A percentile compares a stretch with the other conserved stretches of the same genome.
These are phyloP conservation scores for Microsporum audouinii DNA, from an alignment of 2,329 filamentous ascomycete species.

Conservation along the genomic window DNA sequence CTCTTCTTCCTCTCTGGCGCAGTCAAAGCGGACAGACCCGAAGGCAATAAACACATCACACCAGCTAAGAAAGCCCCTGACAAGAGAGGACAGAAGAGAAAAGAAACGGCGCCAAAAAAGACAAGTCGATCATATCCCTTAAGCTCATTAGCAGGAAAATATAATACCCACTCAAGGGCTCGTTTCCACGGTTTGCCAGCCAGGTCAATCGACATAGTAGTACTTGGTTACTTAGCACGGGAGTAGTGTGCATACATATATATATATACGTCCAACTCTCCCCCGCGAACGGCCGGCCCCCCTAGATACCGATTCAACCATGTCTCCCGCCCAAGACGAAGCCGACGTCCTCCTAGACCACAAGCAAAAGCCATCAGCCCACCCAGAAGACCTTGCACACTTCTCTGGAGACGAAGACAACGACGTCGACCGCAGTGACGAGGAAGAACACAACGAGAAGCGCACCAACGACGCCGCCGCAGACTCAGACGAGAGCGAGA, in stretches of 20 bases:
- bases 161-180: not conserved
- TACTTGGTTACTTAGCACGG: too few relatives aligned
- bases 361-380: slow-evolving; percentile 25
- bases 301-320: not conserved
- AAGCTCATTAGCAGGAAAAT: not conserved
- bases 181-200: not conserved
- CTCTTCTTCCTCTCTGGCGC: not conserved
- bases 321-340: slow-evolving; percentile 34
- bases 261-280: not conserved
- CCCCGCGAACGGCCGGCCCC: not conserved
- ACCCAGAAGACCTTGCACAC: slow-evolving; percentile 33
- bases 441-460: slow-evolving; percentile 6
- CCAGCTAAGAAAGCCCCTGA: not conserved
- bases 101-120: not conserved
- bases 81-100: not conserved
- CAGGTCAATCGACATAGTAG: too few relatives aligned
- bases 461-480: slow-evolving; percentile 8
- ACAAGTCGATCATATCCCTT: not conserved
- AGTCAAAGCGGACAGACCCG: not conserved
- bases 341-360: slow-evolving; percentile 34
- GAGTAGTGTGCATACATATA: too few relatives aligned
- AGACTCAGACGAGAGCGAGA: slow-evolving; percentile 19
- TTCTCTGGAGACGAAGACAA: slow-evolving; percentile 14
- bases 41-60: not conserved
- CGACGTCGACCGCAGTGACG: slow-evolving; percentile 23